Percentiles rank a stretch among this genome's conserved stretches.
Conservation (phyloP, 176 grass and related monocot species). For the Cenchrus fungigraminus region DNA sequence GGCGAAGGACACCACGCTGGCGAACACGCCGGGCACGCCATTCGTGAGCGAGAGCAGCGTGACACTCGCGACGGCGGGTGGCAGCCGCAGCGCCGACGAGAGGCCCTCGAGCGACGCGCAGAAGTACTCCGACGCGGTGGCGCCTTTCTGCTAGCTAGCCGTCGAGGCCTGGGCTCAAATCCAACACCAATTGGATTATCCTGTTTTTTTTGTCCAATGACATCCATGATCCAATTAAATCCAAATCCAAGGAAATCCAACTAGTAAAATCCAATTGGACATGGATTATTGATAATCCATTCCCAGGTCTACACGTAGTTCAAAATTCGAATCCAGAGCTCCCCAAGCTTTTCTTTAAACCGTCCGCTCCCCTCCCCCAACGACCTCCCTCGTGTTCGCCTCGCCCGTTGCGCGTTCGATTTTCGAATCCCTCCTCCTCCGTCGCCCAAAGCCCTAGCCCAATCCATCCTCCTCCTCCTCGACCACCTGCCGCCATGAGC, state of each 20-base stretch:
- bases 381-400: slow-evolving; percentile 6
- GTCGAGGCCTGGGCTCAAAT: too few species aligned
- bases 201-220: too few species aligned
- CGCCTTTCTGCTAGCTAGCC: slow-evolving; percentile 7
- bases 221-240: too few species aligned
- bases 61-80: too few species aligned
- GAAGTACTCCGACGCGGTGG: slow-evolving; percentile 85
- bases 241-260: too few species aligned
- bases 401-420: slow-evolving; percentile 45
- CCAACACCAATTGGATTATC: too few species aligned
- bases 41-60: slow-evolving; percentile 90
- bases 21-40: slow-evolving; percentile 84
- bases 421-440: slow-evolving; percentile 17
- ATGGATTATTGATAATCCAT: too few species aligned
- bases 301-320: neutral
- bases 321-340: slow-evolving; percentile 23
- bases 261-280: too few species aligned
- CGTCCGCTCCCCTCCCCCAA: neutral
- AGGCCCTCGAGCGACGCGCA: slow-evolving; percentile 44
- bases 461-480: neutral
- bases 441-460: neutral
- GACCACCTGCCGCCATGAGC: slow-evolving; percentile 30
- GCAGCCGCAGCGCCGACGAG: too few species aligned
- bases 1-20: slow-evolving; percentile 74
- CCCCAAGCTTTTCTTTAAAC: neutral